Base-by-base conservation (phyloP, 1,284 basidiomycete genomes). In the Mrakiaceae sp. region DNA sequence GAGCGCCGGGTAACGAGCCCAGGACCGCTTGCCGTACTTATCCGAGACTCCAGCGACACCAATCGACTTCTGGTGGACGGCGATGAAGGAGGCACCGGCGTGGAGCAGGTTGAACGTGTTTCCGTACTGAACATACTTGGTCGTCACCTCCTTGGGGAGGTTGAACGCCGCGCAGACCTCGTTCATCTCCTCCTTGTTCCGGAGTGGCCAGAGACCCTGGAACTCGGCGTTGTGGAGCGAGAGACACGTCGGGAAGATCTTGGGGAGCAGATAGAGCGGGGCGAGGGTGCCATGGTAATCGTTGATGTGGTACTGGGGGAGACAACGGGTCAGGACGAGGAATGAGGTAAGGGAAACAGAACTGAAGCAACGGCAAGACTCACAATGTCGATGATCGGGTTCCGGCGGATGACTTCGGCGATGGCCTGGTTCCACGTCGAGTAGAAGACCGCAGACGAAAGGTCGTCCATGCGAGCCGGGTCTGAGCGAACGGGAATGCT, bases 401-500 rank as follows among this genome's bases (percentile, higher is more conserved):
- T 81, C 68, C 90, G 83, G 68, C 88, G 85, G 69, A 94, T 86
- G 16, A 89, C 88, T 63, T 90, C 87, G 46, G 90, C 90, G 69
- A 95, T 91, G 63, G 90, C 90, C 77, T 95, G 91, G 72, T 95
- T 95, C 91, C 91, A 95, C 27, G 91, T 93, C 63, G 91, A 94
- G 77, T 95, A 95, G 81, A 94, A 95, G 74, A 94, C 94, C 47
- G 91, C 91, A 12, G 90, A 94, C 71, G 87, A 89, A 66, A 95
- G 81, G 74, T 95, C 91, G 75, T 95, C 91, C 91, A 95, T 95
- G 71, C 91, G 88, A 71, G 90, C 88, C 42, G 91, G 91, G 76
- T 95, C 39, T 58, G 39, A 27, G n/a, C 3, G n/a, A 49, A 49
- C 48, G 10, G n/a, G 48, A 49, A n/a, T 49, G 48, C n/a, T n/a